Evolutionary conservation across 495 filamentous ascomycete genomes (phyloP).

Genomic region (Margaritispora aquatica): DNA sequence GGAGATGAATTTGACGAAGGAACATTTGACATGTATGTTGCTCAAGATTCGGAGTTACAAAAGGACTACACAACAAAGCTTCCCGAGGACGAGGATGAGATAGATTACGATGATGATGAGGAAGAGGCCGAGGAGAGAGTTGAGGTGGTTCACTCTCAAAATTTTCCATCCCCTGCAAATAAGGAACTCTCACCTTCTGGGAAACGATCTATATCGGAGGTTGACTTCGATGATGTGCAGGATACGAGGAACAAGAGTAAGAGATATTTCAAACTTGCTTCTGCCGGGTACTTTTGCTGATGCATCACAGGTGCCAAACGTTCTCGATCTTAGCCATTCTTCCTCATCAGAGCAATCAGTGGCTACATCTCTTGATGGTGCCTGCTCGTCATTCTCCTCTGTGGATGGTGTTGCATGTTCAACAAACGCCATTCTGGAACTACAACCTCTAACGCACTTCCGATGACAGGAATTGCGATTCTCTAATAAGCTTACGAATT

Average conservation of each 20-base stretch:
- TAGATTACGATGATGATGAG: slow-evolving; percentile 25
- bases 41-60: background rate
- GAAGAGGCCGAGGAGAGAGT: slow-evolving; percentile 13
- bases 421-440: too few relatives aligned
- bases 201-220: slow-evolving; percentile 21
- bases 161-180: background rate
- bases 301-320: slow-evolving; percentile 27
- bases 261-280: too few relatives aligned
- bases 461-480: too few relatives aligned
- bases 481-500: too few relatives aligned
- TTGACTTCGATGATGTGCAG: slow-evolving; percentile 15
- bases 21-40: background rate
- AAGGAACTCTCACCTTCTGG: slow-evolving; percentile 1
- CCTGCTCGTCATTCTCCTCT: background rate
- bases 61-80: background rate
- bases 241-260: slow-evolving; percentile 8
- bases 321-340: slow-evolving; percentile 14
- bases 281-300: too few relatives aligned
- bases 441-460: too few relatives aligned
- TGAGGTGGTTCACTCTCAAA: background rate
- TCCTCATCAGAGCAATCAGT: background rate
- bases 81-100: slow-evolving; percentile 22
- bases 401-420: too few relatives aligned
- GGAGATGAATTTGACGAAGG: slow-evolving; percentile 13
- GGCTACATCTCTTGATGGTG: background rate